Base-by-base conservation (phyloP, 345 rosid genomes). In the Durio zibethinus region DNA sequence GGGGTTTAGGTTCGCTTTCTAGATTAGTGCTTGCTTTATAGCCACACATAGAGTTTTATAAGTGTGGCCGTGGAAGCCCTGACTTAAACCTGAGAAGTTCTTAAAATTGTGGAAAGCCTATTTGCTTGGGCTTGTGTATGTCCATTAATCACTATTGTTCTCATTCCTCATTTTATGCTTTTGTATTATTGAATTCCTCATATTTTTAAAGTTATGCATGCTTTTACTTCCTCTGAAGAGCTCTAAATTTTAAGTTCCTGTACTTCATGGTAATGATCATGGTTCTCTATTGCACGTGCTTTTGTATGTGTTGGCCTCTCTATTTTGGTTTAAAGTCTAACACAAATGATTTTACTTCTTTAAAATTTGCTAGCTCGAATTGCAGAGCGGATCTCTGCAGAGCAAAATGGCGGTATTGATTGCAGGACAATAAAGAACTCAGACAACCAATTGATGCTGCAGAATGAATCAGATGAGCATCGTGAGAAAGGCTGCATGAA, bases 311-410 rank as follows among this genome's bases (percentile, higher is more conserved):
- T 33, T 66, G 52, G 71, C 42, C n/a, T 45, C 21, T 68, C 33
- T 27, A 23, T 45, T 57, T 38, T 31, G 21, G 16, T 79, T 20
- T 15, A 27, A 40, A 40, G 68, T 66, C 70, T 80, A 73, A 27
- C 23, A 23, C 72, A 40, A 12, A 50, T 78, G 72, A 25, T 72
- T 62, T 23, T 73, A n/a, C 50, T 66, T 75, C 27, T 63, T 35
- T 66, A 81, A 82, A 71, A 72, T 36, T 74, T 71, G 10, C 57
- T 53, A 68, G 67, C 60, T 87, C 84, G 75, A 80, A 64, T 76
- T 82, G 43, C 89, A 91, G 97, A 80, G 75, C 67, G 50, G 60
- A 85, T 83, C 53, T 73, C 80, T 62, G 84, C 80, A 69, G 88
- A 83, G 73, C 61, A 21, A 65, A 74, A 74, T 48, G 83, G 85